A percentile compares a stretch with the other conserved stretches of the same genome.
Conservation (phyloP, 2,329 filamentous ascomycete genomes). For the Ascochyta pisi region DNA sequence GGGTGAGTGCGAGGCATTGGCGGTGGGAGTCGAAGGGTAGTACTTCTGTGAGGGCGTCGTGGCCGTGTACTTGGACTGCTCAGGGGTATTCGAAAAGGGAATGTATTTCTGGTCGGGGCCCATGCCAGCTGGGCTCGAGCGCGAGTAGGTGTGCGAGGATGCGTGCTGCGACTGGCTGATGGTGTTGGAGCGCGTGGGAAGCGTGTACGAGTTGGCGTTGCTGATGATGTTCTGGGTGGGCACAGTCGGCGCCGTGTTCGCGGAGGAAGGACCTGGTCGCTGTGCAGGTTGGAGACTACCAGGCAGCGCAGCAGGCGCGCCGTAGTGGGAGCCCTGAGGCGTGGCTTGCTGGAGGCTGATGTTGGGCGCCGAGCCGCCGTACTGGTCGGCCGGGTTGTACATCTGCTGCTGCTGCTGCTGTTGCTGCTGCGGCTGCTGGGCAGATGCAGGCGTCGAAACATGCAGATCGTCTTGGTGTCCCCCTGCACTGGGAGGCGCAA, state of each 20-base stretch:
- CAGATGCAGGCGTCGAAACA: constrained; percentile 54
- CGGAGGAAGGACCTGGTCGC: constrained; percentile 60
- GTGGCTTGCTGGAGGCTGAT: constrained; percentile 68
- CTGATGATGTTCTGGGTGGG: constrained; percentile 61
- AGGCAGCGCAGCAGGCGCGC: constrained; percentile 57
- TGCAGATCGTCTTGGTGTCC: constrained; percentile 64
- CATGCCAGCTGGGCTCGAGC: constrained; percentile 77
- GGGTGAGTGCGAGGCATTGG: constrained; percentile 79
- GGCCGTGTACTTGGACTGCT: constrained; percentile 55
- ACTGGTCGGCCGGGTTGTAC: constrained; percentile 59
- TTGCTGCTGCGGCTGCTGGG: constrained; percentile 23
- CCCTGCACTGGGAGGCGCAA: constrained; percentile 49
- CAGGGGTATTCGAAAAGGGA: constrained; percentile 69
- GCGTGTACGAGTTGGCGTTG: constrained; percentile 66
- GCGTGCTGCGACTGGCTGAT: constrained; percentile 61
- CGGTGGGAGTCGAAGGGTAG: constrained; percentile 58
- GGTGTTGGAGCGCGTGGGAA: constrained; percentile 70
- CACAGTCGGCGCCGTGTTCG: constrained; percentile 64
- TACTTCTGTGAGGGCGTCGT: constrained; percentile 65
- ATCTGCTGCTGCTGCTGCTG: constrained; percentile 41
- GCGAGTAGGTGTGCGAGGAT: constrained; percentile 69
- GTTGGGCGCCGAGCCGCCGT: constrained; percentile 57
- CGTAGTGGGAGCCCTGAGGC: constrained; percentile 56
- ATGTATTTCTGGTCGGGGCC: constrained; percentile 68
- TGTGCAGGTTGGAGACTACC: constrained; percentile 64